Percentiles rank a stretch among this genome's conserved stretches.
These are phyloP conservation scores for Aspergillus viridinutans DNA, from an alignment of 2,329 filamentous ascomycete species.

Conservation along the genomic window DNA sequence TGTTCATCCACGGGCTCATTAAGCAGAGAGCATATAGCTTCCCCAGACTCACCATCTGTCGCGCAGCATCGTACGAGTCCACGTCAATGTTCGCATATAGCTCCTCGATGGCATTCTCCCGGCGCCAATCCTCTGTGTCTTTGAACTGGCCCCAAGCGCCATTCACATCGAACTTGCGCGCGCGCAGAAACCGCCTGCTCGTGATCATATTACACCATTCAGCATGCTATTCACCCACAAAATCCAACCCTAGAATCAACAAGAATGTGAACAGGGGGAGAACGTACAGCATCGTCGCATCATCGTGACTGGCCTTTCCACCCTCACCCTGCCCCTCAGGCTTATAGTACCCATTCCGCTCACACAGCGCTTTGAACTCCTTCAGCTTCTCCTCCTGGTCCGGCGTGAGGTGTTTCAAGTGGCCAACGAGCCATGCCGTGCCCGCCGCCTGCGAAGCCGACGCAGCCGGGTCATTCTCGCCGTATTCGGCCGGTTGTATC, in stretches of 20 bases:
- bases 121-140: slow-evolving; percentile 83
- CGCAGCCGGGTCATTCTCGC: slow-evolving; percentile 33
- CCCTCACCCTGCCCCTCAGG: slow-evolving; percentile 28
- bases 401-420: slow-evolving; percentile 70
- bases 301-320: slow-evolving; percentile 42
- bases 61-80: slow-evolving; percentile 74
- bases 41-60: slow-evolving; percentile 58
- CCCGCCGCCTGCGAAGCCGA: slow-evolving; percentile 34
- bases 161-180: slow-evolving; percentile 71
- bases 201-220: background rate
- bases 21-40: background rate
- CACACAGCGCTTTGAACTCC: slow-evolving; percentile 67
- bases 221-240: background rate
- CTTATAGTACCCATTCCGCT: slow-evolving; percentile 56
- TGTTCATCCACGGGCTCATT: background rate
- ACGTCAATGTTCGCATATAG: slow-evolving; percentile 85
- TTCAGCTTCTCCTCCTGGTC: slow-evolving; percentile 64
- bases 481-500: slow-evolving; percentile 19
- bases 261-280: background rate
- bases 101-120: slow-evolving; percentile 69
- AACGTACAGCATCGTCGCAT: slow-evolving; percentile 46
- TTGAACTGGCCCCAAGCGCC: slow-evolving; percentile 81
- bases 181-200: slow-evolving; percentile 74
- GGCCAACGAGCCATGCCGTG: slow-evolving; percentile 52
- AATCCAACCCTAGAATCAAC: background rate